These are phyloP conservation scores for Leccinum disarticulatum DNA, from an alignment of 768 basidiomycete genomes.

Conservation along the genomic window DNA sequence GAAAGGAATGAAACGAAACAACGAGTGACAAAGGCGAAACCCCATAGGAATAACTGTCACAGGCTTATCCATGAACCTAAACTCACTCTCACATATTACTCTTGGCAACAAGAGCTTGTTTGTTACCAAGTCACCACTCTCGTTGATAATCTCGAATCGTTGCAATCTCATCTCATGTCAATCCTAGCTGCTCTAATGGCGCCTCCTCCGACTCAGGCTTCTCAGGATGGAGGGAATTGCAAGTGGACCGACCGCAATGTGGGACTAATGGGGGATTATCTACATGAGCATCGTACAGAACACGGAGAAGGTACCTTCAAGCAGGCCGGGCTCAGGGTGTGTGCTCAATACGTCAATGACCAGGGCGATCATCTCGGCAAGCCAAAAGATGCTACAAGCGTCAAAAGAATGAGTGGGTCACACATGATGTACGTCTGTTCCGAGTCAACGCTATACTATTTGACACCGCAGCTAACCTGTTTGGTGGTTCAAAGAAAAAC, in stretches of 20 bases:
- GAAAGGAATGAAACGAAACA: too few species aligned
- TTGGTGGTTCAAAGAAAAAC: background rate
- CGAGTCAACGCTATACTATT: background rate
- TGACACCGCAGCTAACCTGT: background rate
- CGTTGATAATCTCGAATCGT: too few species aligned
- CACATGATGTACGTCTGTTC: too few species aligned
- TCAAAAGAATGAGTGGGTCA: background rate
- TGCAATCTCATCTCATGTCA: too few species aligned
- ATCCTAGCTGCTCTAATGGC: too few species aligned
- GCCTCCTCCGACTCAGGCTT: too few species aligned
- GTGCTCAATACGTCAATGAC: background rate
- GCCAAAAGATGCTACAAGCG: background rate
- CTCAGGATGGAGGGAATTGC: too few species aligned
- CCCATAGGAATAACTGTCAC: too few species aligned
- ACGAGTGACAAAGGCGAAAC: too few species aligned
- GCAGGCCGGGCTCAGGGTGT: background rate
- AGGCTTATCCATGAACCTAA: background rate
- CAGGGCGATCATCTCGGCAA: background rate
- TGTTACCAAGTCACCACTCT: too few species aligned
- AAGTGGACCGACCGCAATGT: too few species aligned
- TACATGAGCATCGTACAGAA: background rate
- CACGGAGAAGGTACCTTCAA: background rate
- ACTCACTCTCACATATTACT: background rate
- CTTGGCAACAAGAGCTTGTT: background rate
- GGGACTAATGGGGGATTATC: too few species aligned